These are phyloP conservation scores for Xylariaceae sp. DNA, from an alignment of 2,329 filamentous ascomycete species.

Conservation along the genomic window DNA sequence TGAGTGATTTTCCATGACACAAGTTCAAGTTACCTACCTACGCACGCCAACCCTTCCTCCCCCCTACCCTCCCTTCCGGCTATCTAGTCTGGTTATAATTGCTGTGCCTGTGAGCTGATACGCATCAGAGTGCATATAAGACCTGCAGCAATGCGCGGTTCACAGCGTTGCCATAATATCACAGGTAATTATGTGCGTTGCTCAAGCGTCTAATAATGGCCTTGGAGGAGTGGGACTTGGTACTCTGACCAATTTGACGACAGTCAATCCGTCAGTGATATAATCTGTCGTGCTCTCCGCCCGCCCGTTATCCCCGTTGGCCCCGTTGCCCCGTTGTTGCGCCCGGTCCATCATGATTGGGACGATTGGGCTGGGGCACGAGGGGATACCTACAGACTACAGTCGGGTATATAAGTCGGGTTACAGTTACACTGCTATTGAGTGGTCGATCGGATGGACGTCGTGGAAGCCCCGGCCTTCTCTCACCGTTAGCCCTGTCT, in stretches of 20 bases:
- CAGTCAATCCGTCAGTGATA: neutral
- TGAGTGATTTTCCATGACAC: neutral
- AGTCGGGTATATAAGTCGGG: neutral
- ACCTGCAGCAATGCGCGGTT: constrained; percentile 13
- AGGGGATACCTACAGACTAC: constrained; percentile 6
- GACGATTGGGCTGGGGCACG: constrained; percentile 2
- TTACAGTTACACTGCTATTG: constrained; percentile 2
- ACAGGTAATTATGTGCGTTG: constrained; percentile 1
- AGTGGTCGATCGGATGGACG: constrained; percentile 7
- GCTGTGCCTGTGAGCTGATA: constrained; percentile 10
- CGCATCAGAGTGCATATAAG: constrained; percentile 13
- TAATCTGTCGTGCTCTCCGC: no score
- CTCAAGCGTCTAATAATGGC: neutral
- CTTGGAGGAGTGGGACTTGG: neutral
- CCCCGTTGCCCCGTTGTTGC: neutral
- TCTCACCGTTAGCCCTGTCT: neutral
- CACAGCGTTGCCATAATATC: constrained; percentile 8
- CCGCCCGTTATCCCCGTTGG: neutral
- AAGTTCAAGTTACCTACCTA: neutral
- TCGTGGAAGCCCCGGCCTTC: constrained; percentile 2
- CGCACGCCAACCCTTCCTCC: no score
- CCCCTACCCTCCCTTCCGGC: no score
- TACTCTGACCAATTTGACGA: neutral
- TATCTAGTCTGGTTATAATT: neutral
- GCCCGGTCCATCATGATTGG: neutral